Evolutionary conservation across 2,329 filamentous ascomycete species (phyloP).

Genomic region (Stachybotrys elegans): DNA sequence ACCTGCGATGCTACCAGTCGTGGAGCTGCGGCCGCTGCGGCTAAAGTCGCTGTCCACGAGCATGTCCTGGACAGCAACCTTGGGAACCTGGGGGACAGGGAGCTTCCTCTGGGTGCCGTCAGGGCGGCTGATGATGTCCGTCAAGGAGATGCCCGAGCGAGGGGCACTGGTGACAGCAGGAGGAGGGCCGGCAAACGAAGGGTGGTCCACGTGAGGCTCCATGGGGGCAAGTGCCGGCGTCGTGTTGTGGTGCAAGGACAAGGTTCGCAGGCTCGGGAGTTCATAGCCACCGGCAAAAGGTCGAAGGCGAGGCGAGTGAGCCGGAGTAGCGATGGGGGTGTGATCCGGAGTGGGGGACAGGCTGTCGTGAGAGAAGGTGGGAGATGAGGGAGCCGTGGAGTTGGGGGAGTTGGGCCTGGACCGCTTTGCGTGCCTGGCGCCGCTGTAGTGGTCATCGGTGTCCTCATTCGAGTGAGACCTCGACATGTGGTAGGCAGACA

Average conservation of each 20-base stretch:
- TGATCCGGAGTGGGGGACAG: slow-evolving; percentile 93
- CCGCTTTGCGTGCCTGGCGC: slow-evolving; percentile 70
- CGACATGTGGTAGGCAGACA: slow-evolving; percentile 92
- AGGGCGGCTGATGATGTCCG: slow-evolving; percentile 85
- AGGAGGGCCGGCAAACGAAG: slow-evolving; percentile 40
- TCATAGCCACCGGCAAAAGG: slow-evolving; percentile 75
- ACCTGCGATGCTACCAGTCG: slow-evolving; percentile 72
- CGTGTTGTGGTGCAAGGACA: slow-evolving; percentile 47
- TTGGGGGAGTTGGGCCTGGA: slow-evolving; percentile 91
- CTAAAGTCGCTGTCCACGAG: slow-evolving; percentile 64
- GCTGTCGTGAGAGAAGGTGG: slow-evolving; percentile 94
- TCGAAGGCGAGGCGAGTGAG: slow-evolving; percentile 86
- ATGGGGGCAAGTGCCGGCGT: slow-evolving; percentile 54
- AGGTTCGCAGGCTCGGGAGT: slow-evolving; percentile 74
- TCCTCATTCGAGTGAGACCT: slow-evolving; percentile 80
- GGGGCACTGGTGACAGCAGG: slow-evolving; percentile 43
- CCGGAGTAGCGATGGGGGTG: slow-evolving; percentile 95
- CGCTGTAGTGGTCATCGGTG: slow-evolving; percentile 71
- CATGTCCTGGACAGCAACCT: slow-evolving; percentile 82
- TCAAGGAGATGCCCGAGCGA: slow-evolving; percentile 71
- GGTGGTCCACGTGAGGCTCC: slow-evolving; percentile 48
- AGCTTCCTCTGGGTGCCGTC: slow-evolving; percentile 87
- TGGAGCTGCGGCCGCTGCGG: slow-evolving; percentile 71
- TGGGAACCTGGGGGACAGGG: slow-evolving; percentile 85
- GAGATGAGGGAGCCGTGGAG: slow-evolving; percentile 91